Base-by-base conservation (phyloP, 345 rosid genomes). In the Raphanus raphanistrum region DNA sequence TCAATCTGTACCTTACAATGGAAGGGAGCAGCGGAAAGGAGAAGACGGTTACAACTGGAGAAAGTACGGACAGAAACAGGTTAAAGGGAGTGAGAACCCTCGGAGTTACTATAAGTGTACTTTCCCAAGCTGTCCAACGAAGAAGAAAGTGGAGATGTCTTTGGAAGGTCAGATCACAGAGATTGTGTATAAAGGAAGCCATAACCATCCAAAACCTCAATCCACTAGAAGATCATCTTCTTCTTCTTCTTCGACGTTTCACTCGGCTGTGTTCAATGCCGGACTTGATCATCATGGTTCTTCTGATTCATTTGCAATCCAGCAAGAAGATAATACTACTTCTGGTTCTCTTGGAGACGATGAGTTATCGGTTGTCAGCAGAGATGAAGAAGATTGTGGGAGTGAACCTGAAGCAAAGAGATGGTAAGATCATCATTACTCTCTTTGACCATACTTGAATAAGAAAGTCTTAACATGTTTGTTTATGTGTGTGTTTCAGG, bases 41-140 rank as follows among this genome's bases (percentile, higher is more conserved):
- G 97, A 90, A 9, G 99, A 95, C 79, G 99, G 99, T 32, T 95
- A 95, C 81, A 95, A 90, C 43, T 95, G 99, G 99, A 87, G 98
- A 66, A 95, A 95, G 70, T 92, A 95, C 70, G 99, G 99, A 11
- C 98, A 95, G 75, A 95, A 95, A 80, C 97, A 90, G 61, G 97
- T 92, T 54, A 95, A 95, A 86, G 98, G 99, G 31, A 92, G 99
- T 32, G 99, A 95, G 73, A 92, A 92, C 68, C 99, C 98, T 2
- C 84, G 99, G 48, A 95, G 99, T 74, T 95, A 95, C 83, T 92
- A 90, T 80, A 92, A 92, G 86, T 95, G 99, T 88, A 90, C 98
- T 21, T 88, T 25, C 80, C 96, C 90, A 0, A 84, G 70, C 79
- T 95, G 98, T 54, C 96, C 97, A 9, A 92, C 95, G 10, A 95